These are phyloP conservation scores for Millerago galiae DNA, from an alignment of 805 yeast genomes.

Conservation along the genomic window DNA sequence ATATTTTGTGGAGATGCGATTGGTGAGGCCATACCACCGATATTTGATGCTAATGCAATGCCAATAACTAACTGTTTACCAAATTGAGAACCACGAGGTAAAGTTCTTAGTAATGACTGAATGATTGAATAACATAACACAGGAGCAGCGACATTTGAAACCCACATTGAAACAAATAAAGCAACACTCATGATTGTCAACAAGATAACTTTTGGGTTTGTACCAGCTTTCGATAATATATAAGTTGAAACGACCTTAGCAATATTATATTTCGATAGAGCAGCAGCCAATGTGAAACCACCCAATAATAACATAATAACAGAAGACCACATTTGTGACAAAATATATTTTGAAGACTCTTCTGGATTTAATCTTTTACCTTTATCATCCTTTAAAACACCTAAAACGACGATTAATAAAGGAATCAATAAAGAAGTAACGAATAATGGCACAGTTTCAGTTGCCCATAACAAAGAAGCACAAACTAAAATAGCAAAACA, in stretches of 20 bases:
- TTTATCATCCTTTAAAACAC: conserved; percentile 55
- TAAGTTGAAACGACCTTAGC: conserved; percentile 82
- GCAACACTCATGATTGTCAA: conserved; percentile 83
- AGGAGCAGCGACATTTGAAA: conserved; percentile 95
- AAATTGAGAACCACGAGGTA: conserved; percentile 72
- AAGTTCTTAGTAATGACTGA: conserved; percentile 80
- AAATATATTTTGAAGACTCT: conserved; percentile 65
- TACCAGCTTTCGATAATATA: conserved; percentile 78
- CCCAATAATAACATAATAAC: conserved; percentile 86
- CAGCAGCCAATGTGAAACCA: conserved; percentile 94
- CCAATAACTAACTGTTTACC: conserved; percentile 84
- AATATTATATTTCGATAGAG: conserved; percentile 82
- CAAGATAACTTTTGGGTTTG: conserved; percentile 71
- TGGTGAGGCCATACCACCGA: conserved; percentile 97
- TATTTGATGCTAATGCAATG: conserved; percentile 85
- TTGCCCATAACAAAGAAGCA: conserved; percentile 90
- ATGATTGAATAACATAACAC: conserved; percentile 86
- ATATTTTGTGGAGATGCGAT: conserved; percentile 96
- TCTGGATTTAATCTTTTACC: conserved; percentile 56
- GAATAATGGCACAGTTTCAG: conserved; percentile 87
- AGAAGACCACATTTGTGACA: conserved; percentile 91
- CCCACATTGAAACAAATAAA: conserved; percentile 87
- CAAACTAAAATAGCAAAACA: conserved; percentile 80
- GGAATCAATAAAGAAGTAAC: conserved; percentile 86
- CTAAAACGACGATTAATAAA: conserved; percentile 63